Evolutionary conservation across 257 asterid genomes (phyloP).

Genomic region (Hygrophila difformis): DNA sequence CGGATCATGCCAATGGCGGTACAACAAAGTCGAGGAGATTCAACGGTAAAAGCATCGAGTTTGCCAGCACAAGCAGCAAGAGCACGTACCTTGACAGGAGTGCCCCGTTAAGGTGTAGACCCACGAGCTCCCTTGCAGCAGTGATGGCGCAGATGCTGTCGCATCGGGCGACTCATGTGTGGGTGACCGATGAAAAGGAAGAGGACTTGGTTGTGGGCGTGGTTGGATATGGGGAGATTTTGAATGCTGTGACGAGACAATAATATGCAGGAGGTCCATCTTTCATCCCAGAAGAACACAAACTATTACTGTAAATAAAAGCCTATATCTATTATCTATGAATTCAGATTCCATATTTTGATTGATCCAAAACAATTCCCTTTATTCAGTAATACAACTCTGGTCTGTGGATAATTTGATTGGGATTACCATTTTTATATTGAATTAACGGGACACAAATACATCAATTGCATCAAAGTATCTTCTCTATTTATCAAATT

Average conservation of each 20-base stretch:
- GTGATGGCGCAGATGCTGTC: slow-evolving; percentile 99
- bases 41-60: slow-evolving; percentile 79
- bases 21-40: slow-evolving; percentile 34
- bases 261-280: too few relatives aligned
- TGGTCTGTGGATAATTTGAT: too few relatives aligned
- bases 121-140: slow-evolving; percentile 75
- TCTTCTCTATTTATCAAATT: too few relatives aligned
- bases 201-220: slow-evolving; percentile 88
- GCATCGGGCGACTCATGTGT: slow-evolving; percentile 85
- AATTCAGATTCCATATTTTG: too few relatives aligned
- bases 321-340: too few relatives aligned
- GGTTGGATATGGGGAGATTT: slow-evolving; percentile 84
- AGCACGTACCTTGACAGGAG: slow-evolving; percentile 87
- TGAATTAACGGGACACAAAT: too few relatives aligned
- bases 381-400: too few relatives aligned
- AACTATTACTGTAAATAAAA: too few relatives aligned
- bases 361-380: too few relatives aligned
- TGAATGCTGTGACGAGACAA: slow-evolving; percentile 71
- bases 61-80: slow-evolving; percentile 47
- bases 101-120: slow-evolving; percentile 75
- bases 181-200: slow-evolving; percentile 76
- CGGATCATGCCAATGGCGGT: slow-evolving; percentile 25
- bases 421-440: too few relatives aligned
- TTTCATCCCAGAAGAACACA: too few relatives aligned
- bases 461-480: too few relatives aligned